Base-by-base conservation (phyloP, 345 rosid genomes). In the Jatropha curcas region DNA sequence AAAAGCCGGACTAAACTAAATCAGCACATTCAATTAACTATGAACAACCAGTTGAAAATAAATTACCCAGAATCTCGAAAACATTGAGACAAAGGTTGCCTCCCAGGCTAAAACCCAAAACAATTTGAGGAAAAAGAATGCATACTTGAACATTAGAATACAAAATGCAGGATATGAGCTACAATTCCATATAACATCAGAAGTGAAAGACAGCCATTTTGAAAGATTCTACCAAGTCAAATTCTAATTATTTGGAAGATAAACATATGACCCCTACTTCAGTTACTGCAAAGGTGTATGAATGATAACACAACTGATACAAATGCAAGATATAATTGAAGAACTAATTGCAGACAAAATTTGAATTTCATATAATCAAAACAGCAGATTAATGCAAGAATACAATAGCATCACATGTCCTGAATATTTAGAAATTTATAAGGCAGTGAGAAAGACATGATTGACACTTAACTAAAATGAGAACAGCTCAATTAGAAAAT, bases 401-500 rank as follows among this genome's bases (percentile, higher is more conserved):
- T 41, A n/a, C 66, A 30, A 33, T 33, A 39, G 3, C 43, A 60
- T 60, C 19, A 41, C 53, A 48, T 2, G 53, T 48, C 5, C 52
- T n/a, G n/a, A n/a, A n/a, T n/a, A n/a, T n/a, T n/a, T 48, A 48
- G 53, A 48, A 16, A 48, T 48, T 48, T 4, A 58, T 11, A 28
- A 46, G 1, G 9, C n/a, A n/a, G n/a, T n/a, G 12, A 64, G 2
- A 41, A 37, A 35, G 5, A 53, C 53, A 6, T 28, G 3, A 6
- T 34, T 22, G 46, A 33, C 61, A 51, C 34, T 35, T 52, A 60
- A 53, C 7, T 22, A 69, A 43, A 70, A 59, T 45, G 11, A 70
- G 57, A 60, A 34, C 67, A 14, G 30, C 74, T 59, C 52, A 20
- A 58, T 58, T 30, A 70, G 45, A 58, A 57, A 65, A 45, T 24